Base-by-base conservation (phyloP, 495 filamentous ascomycete species). In the Platismatia glauca region DNA sequence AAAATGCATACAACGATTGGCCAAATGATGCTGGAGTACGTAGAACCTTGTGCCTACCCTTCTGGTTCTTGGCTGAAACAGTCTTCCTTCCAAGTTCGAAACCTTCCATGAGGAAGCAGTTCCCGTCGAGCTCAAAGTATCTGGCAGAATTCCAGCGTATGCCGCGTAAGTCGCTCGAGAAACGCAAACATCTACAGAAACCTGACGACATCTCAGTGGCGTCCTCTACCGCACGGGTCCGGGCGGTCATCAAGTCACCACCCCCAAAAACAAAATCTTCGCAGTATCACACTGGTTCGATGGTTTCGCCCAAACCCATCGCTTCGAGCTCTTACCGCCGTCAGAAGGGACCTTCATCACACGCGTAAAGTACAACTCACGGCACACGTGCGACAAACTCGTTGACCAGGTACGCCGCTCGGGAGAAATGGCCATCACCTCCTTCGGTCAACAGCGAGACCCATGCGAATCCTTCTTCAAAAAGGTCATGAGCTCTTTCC, bases 271-370 rank as follows among this genome's bases (percentile, higher is more conserved):
- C 37, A 78, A 78, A 2, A 81, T 79, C 0, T 82, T 82, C 65
- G 71, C 75, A 34, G 73, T 82, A 11, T 80, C 73, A 0, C 89
- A 94, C 68, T 94, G 89, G 89, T 90, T 91, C 63, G 86, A 91
- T 71, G 84, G 87, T n/a, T 83, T 91, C 50, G 79, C 79, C n/a
- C 86, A 90, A 63, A 84, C 82, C 4, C 88, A 91, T 66, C 81
- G 83, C 18, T 92, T 94, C 73, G 78, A 88, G 61, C 84, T 92
- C 38, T 66, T 73, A 20, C 64, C 64, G n/a, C 58, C 74, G 7
- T 58, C 75, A 7, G 67, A 64, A 18, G 57, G 59, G 13, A 56
- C 73, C 24, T 44, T 67, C 2, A 24, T 69, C 0, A 74, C 72
- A 2, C 72, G 73, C 33, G 84, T 91, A 5, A 72, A 79, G n/a